Base-by-base conservation (phyloP, 2,329 filamentous ascomycete species). In the Pyrenophora seminiperda region DNA sequence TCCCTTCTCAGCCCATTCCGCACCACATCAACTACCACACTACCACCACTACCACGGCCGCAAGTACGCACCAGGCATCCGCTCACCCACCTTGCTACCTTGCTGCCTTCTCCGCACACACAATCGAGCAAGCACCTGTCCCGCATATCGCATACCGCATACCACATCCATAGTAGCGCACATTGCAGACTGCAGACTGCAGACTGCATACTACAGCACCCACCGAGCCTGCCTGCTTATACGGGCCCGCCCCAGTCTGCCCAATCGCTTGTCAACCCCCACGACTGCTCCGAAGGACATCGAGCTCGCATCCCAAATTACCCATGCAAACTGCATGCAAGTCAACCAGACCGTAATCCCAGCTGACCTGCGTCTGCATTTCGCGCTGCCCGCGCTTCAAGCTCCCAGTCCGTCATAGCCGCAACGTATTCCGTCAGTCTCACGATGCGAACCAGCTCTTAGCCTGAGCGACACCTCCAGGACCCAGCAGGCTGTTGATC, bases 331-430 rank as follows among this genome's bases (percentile, higher is more conserved):
- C 45, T 56, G 58, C 59, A 57, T 59, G 58, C 55, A 55, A 38
- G 53, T 53, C 48, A 39, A 51, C 36, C 49, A 42, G 47, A 44
- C 39, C 33, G 39, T 48, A 48, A 52, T 52, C 50, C 51, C 62
- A 65, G 61, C 62, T 65, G 62, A 65, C 62, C 61, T 54, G 61
- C 54, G 50, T 43, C 47, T 61, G 50, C 58, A 51, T 51, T 52
- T 61, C 63, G 62, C 63, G 59, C 65, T 65, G 64, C 63, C 65
- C 63, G 66, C 67, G 65, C 66, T 62, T 64, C 60, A 56, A 53
- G 53, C 56, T 56, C 59, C 61, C 54, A 48, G 59, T 54, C 50
- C 54, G 54, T 57, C 50, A 56, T 60, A 62, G 54, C 56, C 57
- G 50, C 47, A 29, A 56, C 54, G 56, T 58, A 55, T 54, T 47